Evolutionary conservation across 1,284 basidiomycete species (phyloP), one percentile per base, ranked within the genome.

Genomic region (Apiotrichum gracile): DNA sequence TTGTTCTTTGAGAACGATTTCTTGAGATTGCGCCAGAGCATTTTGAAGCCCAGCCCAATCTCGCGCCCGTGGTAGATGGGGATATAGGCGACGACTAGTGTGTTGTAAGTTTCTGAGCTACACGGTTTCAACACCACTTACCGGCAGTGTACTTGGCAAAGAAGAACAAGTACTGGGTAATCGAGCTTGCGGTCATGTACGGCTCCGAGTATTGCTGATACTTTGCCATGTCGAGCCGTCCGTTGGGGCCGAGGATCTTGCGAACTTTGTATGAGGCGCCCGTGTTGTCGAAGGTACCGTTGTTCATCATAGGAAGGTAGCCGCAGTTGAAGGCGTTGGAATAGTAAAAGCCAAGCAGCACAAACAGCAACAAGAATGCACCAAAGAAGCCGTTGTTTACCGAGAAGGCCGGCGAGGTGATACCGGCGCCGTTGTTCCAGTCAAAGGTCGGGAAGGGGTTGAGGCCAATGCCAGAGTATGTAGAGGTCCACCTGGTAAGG

Each of bases 61-160:
- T 77, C 74, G 22, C 68, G 68, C 3, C 77, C 67, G 64, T 78
- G 75, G 62, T 74, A 78, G 5, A 79, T 65, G 41, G 68, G 49
- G 12, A 72, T 64, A 49, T 78, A 76, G 2, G 67, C 60, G 22
- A 78, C 46, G 6, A 74, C 67, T 37, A n/a, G n/a, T n/a, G n/a
- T n/a, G n/a, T 82, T 80, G 66, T 14, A 17, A 17, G 19, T 25
- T 25, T 12, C 16, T 17, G 39, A 9, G 7, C 26, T 14, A 22
- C n/a, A 7, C 39, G 22, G 10, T n/a, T n/a, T 14, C 16, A 8
- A 5, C 7, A 12, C 2, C 16, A 57, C 60, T 56, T 47, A 61
- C 61, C 61, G 17, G 58, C 56, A 19, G 64, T 56, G 47, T 74
- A 73, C 10, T 65, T 52, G 8, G 66, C 72, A 49, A 75, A 74